phyloP scores from a whole-genome alignment of 139 green algal genomes.

The Auxenochlorella pyrenoidosa region DNA sequence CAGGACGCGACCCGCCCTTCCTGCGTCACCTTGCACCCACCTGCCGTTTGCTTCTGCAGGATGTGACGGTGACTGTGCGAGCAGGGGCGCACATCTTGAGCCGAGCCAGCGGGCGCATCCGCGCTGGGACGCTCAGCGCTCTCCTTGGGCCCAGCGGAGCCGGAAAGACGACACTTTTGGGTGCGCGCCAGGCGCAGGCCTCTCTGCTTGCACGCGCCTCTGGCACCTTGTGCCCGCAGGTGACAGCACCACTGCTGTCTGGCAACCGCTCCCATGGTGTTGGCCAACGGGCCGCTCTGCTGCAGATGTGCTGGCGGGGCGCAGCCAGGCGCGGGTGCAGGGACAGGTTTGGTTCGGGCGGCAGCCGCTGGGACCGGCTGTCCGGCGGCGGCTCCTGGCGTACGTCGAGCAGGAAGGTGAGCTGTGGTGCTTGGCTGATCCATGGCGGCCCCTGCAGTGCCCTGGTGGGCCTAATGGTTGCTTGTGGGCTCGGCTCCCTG shows the following conservation, averaged over 20 bases:
- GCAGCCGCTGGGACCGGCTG: background rate
- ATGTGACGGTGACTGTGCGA: too few species aligned
- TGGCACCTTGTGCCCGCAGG: background rate
- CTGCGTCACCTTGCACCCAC: too few species aligned
- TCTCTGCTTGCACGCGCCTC: background rate
- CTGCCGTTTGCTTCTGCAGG: too few species aligned
- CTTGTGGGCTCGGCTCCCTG: too few species aligned
- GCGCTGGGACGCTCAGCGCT: background rate
- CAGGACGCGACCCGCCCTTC: too few species aligned
- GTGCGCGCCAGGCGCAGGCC: too few species aligned
- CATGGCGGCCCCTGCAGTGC: too few species aligned
- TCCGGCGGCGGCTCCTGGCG: background rate
- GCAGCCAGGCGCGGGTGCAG: background rate
- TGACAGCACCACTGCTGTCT: too few species aligned
- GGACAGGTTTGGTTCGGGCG: background rate
- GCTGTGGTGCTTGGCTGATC: background rate
- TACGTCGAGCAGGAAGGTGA: background rate
- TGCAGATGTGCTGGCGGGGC: constrained; percentile 4
- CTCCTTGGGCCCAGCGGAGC: background rate
- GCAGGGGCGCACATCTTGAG: background rate
- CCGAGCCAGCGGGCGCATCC: background rate
- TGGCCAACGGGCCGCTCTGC: background rate
- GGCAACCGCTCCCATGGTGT: background rate
- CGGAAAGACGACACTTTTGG: background rate
- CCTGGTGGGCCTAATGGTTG: background rate